Conservation (phyloP, 2,329 filamentous ascomycete species). For the Fusarium falciforme region DNA sequence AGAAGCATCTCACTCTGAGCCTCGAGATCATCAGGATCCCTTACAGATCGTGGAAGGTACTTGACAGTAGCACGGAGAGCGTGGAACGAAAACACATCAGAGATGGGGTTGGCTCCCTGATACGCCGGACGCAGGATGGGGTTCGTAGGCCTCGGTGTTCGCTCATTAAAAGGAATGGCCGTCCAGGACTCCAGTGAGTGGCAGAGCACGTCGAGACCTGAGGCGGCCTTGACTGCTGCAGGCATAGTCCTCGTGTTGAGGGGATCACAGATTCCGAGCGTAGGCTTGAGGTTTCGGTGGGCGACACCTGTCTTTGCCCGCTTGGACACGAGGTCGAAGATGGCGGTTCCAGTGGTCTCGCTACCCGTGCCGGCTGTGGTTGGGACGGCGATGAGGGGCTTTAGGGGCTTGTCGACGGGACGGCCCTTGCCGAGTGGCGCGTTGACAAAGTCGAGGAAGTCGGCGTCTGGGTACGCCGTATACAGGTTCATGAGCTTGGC, state of each 20-base stretch:
- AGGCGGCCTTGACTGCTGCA: conserved; percentile 88
- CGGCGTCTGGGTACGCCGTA: conserved; percentile 87
- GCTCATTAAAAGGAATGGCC: conserved; percentile 92
- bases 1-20: conserved; percentile 97
- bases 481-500: conserved; percentile 99
- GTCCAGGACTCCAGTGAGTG: conserved; percentile 98
- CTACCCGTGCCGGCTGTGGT: conserved; percentile 89
- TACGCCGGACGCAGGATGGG: conserved; percentile 93
- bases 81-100: conserved; percentile 93
- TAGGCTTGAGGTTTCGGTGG: conserved; percentile 94
- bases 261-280: conserved; percentile 85
- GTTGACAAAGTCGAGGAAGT: conserved; percentile 98
- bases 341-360: conserved; percentile 97
- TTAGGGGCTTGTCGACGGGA: conserved; percentile 77
- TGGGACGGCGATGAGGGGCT: conserved; percentile 83
- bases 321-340: conserved; percentile 92
- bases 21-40: conserved; percentile 89
- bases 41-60: conserved; percentile 89
- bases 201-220: conserved; percentile 93
- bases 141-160: conserved; percentile 85
- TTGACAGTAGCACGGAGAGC: conserved; percentile 87
- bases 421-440: conserved; percentile 88
- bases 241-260: conserved; percentile 98
- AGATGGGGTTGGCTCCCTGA: conserved; percentile 97
- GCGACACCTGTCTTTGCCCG: conserved; percentile 96